Conservation (phyloP, 306 rosid genomes). For the Elaeagnus macrophylla region DNA sequence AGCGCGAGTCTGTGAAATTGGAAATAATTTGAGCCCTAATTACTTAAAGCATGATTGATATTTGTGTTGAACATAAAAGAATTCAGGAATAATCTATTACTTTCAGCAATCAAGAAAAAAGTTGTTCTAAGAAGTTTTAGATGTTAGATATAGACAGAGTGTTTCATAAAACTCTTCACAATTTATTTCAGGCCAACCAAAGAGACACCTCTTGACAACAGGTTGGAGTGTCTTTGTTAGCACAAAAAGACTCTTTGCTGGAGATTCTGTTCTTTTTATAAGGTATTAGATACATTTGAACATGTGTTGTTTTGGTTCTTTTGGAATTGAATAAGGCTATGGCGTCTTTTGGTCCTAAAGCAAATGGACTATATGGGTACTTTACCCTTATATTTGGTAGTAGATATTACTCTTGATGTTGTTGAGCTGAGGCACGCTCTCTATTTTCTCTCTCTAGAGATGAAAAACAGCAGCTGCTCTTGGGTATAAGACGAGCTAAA, state of each 20-base stretch:
- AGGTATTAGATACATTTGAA: too few species aligned
- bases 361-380: too few species aligned
- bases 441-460: slow-evolving; percentile 42
- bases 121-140: neutral
- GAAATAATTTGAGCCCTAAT: too few species aligned
- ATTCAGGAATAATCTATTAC: too few species aligned
- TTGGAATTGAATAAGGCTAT: too few species aligned
- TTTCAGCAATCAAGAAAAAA: too few species aligned
- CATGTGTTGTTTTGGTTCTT: too few species aligned
- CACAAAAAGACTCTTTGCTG: slow-evolving; percentile 89
- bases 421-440: slow-evolving; percentile 10
- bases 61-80: too few species aligned
- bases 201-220: slow-evolving; percentile 90
- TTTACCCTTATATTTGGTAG: too few species aligned
- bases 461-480: slow-evolving; percentile 82
- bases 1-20: too few species aligned
- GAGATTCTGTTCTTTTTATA: slow-evolving; percentile 96
- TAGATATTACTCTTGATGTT: neutral
- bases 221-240: slow-evolving; percentile 99
- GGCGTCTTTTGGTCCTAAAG: too few species aligned
- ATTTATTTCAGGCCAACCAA: slow-evolving; percentile 78
- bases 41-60: too few species aligned
- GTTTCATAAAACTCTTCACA: slow-evolving; percentile 3
- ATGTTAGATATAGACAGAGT: neutral
- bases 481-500: slow-evolving; percentile 80